Base-by-base conservation (phyloP, 2,329 filamentous ascomycete species). In the Colletotrichum sp. region DNA sequence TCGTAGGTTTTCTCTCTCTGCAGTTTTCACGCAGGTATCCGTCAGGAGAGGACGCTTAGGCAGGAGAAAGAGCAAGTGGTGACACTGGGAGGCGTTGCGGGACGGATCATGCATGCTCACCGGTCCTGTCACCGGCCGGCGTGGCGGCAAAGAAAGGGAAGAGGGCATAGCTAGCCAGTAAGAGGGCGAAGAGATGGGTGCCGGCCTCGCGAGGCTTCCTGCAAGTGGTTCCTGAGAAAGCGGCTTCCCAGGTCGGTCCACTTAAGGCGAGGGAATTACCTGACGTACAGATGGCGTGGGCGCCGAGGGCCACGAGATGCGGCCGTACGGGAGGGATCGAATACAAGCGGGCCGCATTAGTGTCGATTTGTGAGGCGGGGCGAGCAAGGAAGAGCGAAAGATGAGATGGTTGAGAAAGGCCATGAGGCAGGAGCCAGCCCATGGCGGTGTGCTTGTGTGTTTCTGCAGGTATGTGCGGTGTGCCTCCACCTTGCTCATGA, bases 281-380 rank as follows among this genome's bases (percentile, higher is more conserved):
- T 74, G 59, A 68, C 65, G 64, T 69, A 65, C 74, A 74, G 34
- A 57, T 69, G 59, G 64, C 55, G 55, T 68, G 61, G 27, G 60
- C 60, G 60, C 63, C 48, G 60, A 61, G 25, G 19, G 28, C 13
- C 25, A 57, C 34, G 25, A 32, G 44, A 74, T 76, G 74, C 74
- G 74, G 74, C 74, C 74, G 74, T 76, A 76, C 63, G 74, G 65
- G 48, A 63, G 59, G 28, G 34, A 66, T 65, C 34, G 57, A 30
- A 36, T 72, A 64, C 70, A 69, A 25, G 71, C 59, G 59, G 48
- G 48, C 70, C 19, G 74, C 74, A 74, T 76, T 76, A 76, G 74
- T 74, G 59, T 65, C 64, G 70, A 74, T 75, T 68, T 32, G 22
- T 39, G 67, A 25, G 57, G 70, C 59, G 34, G 71, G 65, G 59